phyloP scores from a whole-genome alignment of 805 yeast genomes.

The Zygotorulaspora danielsina region DNA sequence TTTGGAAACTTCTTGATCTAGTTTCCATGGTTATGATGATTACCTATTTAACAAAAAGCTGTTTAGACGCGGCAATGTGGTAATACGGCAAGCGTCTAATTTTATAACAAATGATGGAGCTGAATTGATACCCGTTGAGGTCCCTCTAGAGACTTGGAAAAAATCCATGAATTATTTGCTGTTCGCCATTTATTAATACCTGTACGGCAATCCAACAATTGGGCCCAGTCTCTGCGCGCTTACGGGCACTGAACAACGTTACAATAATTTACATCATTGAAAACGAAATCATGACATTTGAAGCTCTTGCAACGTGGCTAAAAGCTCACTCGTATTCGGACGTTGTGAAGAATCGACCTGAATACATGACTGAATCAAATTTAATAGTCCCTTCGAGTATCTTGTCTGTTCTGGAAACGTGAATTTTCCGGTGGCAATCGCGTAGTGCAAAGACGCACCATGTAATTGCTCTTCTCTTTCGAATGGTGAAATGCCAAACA shows the following conservation, averaged over 20 bases:
- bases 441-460: conserved; percentile 78
- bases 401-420: conserved; percentile 28
- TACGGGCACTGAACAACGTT: too few relatives aligned
- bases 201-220: too few relatives aligned
- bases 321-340: conserved; percentile 58
- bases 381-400: conserved; percentile 54
- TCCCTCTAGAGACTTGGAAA: too few relatives aligned
- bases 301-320: conserved; percentile 46
- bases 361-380: conserved; percentile 57
- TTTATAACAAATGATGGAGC: too few relatives aligned
- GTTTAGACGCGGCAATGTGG: too few relatives aligned
- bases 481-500: conserved; percentile 82
- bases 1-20: conserved; percentile 34
- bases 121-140: too few relatives aligned
- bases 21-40: not conserved
- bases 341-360: conserved; percentile 56
- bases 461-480: conserved; percentile 74
- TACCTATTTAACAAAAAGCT: too few relatives aligned
- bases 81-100: too few relatives aligned
- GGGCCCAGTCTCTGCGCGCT: too few relatives aligned
- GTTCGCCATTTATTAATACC: too few relatives aligned
- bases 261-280: not conserved
- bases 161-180: too few relatives aligned
- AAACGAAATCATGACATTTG: too few relatives aligned
- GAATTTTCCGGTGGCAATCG: conserved; percentile 67